phyloP scores from a whole-genome alignment of 78 protist species.

The Dictyostelium brefeldianum region DNA sequence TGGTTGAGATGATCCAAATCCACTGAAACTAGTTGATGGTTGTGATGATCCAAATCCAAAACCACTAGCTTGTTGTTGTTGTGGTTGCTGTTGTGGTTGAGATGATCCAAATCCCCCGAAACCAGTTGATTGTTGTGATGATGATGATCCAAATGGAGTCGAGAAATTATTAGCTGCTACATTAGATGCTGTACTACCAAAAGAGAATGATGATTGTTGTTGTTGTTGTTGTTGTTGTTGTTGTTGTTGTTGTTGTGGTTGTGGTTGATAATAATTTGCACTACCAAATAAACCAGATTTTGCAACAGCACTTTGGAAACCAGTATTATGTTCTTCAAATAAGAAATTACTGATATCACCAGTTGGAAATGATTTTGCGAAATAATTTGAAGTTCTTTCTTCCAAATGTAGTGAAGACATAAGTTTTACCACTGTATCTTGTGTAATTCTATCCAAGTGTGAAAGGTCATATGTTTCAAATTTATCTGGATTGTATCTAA shows the following conservation, averaged over 20 bases:
- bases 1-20: background rate
- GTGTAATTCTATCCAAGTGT: background rate
- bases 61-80: background rate
- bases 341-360: background rate
- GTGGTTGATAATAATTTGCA: no score
- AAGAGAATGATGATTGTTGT: background rate
- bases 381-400: background rate
- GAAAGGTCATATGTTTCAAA: constrained; percentile 7
- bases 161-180: no score
- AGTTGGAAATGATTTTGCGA: background rate
- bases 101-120: no score
- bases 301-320: no score
- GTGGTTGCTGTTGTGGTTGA: background rate
- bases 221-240: background rate
- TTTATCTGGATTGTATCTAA: background rate
- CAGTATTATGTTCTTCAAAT: background rate
- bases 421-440: background rate
- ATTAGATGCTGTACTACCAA: no score
- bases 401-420: background rate
- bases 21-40: no score
- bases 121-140: no score
- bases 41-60: no score
- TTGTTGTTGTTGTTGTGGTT: background rate
- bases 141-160: no score
- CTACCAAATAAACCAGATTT: no score